Conservation (phyloP, 2,329 filamentous ascomycete genomes). For the Phialemoniopsis sp. region DNA sequence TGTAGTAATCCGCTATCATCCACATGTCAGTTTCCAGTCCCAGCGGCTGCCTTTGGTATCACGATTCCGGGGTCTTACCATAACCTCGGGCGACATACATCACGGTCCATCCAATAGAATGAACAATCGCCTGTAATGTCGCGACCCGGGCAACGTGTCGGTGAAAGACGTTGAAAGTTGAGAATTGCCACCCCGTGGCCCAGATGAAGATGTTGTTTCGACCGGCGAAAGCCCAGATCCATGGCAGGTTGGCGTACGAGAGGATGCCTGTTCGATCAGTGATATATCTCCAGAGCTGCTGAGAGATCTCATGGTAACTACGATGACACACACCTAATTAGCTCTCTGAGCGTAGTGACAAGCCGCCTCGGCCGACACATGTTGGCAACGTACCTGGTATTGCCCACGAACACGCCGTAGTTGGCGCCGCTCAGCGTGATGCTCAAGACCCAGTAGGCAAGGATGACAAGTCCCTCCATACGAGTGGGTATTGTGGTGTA, state of each 20-base stretch:
- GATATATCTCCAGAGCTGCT: slow-evolving; percentile 46
- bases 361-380: too few species aligned
- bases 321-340: too few species aligned
- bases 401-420: slow-evolving; percentile 11
- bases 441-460: slow-evolving; percentile 9
- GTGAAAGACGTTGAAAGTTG: slow-evolving; percentile 64
- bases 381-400: too few species aligned
- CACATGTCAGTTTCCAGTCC: too few species aligned
- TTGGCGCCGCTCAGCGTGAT: slow-evolving; percentile 5
- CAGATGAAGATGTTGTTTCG: slow-evolving; percentile 64
- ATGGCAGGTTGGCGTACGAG: slow-evolving; percentile 57
- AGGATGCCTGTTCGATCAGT: slow-evolving; percentile 62
- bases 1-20: too few species aligned
- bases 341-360: too few species aligned
- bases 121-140: slow-evolving; percentile 57
- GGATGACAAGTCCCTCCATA: slow-evolving; percentile 9
- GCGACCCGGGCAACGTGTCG: slow-evolving; percentile 61
- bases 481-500: slow-evolving; percentile 14
- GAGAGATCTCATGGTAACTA: slow-evolving; percentile 26
- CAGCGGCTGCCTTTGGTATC: too few species aligned
- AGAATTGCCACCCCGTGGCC: slow-evolving; percentile 66
- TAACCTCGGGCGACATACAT: slow-evolving; percentile 31
- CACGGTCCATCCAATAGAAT: slow-evolving; percentile 47
- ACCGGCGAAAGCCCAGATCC: slow-evolving; percentile 63
- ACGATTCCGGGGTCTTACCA: too few species aligned